Evolutionary conservation across 306 rosid species (phyloP).

Genomic region (Hippophae gyantsensis): DNA sequence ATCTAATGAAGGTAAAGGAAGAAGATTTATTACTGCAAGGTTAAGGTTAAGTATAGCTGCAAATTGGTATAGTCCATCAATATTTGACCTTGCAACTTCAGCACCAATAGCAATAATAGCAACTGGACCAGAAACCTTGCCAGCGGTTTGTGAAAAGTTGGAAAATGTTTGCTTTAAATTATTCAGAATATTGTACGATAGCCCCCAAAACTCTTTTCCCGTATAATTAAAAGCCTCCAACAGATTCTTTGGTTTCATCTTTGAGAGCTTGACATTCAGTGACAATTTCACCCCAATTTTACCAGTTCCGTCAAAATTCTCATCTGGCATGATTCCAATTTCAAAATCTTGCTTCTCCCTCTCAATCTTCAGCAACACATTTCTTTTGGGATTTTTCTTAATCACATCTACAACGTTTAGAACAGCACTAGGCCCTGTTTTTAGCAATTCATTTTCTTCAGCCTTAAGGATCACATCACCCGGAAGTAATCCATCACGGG

Average conservation of each 20-base stretch:
- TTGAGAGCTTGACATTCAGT: constrained; percentile 58
- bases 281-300: constrained; percentile 91
- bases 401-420: constrained; percentile 56
- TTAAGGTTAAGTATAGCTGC: constrained; percentile 80
- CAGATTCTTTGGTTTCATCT: constrained; percentile 44
- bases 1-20: constrained; percentile 83
- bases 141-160: constrained; percentile 74
- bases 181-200: constrained; percentile 57
- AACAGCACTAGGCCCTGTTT: constrained; percentile 64
- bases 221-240: constrained; percentile 48
- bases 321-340: constrained; percentile 76
- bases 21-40: constrained; percentile 84
- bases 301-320: constrained; percentile 83
- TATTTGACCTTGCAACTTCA: constrained; percentile 79
- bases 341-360: constrained; percentile 52
- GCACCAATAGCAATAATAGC: constrained; percentile 93
- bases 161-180: constrained; percentile 68
- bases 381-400: constrained; percentile 62
- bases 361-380: constrained; percentile 62
- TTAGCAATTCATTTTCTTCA: constrained; percentile 53
- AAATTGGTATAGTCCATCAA: constrained; percentile 78
- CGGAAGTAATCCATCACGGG: constrained; percentile 70
- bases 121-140: constrained; percentile 93
- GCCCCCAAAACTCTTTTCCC: constrained; percentile 68
- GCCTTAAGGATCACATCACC: constrained; percentile 80